phyloP scores from a whole-genome alignment of 768 basidiomycete genomes.

The Hemileccinum rubropunctum region DNA sequence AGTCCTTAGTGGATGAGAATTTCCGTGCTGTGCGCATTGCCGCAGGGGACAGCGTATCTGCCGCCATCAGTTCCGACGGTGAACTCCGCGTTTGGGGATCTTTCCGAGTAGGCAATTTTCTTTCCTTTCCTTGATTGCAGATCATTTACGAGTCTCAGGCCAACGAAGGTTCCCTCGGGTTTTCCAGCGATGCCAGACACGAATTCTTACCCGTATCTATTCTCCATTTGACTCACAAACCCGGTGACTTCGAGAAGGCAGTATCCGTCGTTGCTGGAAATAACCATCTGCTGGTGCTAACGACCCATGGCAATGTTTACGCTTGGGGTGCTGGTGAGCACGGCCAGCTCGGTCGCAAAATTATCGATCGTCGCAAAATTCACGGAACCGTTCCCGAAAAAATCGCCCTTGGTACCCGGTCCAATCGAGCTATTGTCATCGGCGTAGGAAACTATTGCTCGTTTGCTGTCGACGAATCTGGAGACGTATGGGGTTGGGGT shows the following conservation, averaged over 20 bases:
- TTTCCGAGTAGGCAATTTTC: constrained; percentile 65
- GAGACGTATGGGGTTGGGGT: constrained; percentile 94
- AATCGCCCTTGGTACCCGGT: constrained; percentile 68
- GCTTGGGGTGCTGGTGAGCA: constrained; percentile 92
- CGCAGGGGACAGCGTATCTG: constrained; percentile 86
- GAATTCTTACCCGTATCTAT: constrained; percentile 66
- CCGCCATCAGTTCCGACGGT: constrained; percentile 77
- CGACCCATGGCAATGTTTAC: constrained; percentile 83
- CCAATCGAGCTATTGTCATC: constrained; percentile 62
- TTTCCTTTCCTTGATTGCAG: neutral
- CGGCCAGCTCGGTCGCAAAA: constrained; percentile 86
- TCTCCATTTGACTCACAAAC: constrained; percentile 56
- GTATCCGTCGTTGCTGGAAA: constrained; percentile 75
- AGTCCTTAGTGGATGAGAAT: constrained; percentile 67
- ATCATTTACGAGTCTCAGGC: constrained; percentile 40
- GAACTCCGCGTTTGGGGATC: constrained; percentile 86
- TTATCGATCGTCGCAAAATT: constrained; percentile 83
- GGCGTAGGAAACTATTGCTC: constrained; percentile 86
- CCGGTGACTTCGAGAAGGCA: constrained; percentile 68
- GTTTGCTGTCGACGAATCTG: constrained; percentile 83
- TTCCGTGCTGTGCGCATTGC: constrained; percentile 84
- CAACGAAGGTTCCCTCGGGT: constrained; percentile 82
- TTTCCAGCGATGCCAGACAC: constrained; percentile 61
- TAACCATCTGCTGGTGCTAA: constrained; percentile 89
- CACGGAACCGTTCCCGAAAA: constrained; percentile 88